phyloP scores from a whole-genome alignment of 2,329 filamentous ascomycete genomes.

The Trichophyton mentagrophytes region DNA sequence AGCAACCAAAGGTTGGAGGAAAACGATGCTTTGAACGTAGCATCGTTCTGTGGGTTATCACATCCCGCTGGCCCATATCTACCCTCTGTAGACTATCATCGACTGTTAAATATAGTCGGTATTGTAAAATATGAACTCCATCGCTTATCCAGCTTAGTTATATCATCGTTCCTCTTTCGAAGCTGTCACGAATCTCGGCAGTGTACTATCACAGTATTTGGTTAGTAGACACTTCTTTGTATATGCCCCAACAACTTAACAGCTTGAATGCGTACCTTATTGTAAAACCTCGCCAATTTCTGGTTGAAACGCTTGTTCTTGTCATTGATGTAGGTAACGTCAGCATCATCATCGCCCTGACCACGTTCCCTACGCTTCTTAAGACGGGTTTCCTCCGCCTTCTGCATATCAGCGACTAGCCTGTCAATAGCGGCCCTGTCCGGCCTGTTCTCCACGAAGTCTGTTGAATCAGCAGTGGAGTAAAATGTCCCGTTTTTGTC shows the following conservation, averaged over 20 bases:
- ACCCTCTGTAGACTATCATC: conserved; percentile 9
- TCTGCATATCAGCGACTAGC: conserved; percentile 70
- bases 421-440: conserved; percentile 77
- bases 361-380: conserved; percentile 77
- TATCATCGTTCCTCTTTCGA: conserved; percentile 94
- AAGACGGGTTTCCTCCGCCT: conserved; percentile 73
- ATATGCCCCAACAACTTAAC: background rate
- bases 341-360: conserved; percentile 69
- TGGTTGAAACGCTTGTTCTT: conserved; percentile 99
- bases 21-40: conserved; percentile 60
- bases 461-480: conserved; percentile 69
- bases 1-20: conserved; percentile 74
- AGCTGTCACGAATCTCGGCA: conserved; percentile 88
- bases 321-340: conserved; percentile 98
- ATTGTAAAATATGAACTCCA: conserved; percentile 8
- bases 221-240: background rate
- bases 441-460: conserved; percentile 74
- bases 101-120: conserved; percentile 2
- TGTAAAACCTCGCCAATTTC: conserved; percentile 90
- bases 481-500: conserved; percentile 87
- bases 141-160: conserved; percentile 31
- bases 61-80: background rate
- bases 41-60: background rate
- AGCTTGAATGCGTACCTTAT: conserved; percentile 49
- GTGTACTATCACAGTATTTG: conserved; percentile 51